Conservation (phyloP, 176 grass and related monocot species). For the Carex myosuroides region DNA sequence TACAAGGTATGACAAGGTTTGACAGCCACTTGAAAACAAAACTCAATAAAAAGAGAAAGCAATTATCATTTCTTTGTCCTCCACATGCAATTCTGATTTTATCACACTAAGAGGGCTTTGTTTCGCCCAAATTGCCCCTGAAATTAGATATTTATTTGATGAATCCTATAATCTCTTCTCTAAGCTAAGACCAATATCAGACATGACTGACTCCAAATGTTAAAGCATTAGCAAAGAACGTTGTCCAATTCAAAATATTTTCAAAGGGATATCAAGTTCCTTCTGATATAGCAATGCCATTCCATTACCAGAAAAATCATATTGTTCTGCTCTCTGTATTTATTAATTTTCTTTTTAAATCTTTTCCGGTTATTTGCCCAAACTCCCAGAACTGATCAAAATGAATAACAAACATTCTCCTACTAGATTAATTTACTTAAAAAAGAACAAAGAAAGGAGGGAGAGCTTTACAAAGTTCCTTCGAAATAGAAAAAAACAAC, state of each 20-base stretch:
- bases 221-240: neutral
- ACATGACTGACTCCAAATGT: neutral
- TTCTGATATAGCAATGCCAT: neutral
- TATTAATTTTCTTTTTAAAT: neutral
- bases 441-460: neutral
- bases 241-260: neutral
- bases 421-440: neutral
- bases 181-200: neutral
- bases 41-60: neutral
- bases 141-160: neutral
- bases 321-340: neutral
- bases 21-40: neutral
- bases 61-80: neutral
- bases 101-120: neutral
- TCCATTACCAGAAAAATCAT: neutral
- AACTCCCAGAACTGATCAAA: neutral
- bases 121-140: neutral
- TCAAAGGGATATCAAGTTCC: neutral
- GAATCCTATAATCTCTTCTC: neutral
- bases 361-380: neutral
- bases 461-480: neutral
- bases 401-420: neutral
- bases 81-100: neutral
- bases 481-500: neutral
- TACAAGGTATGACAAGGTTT: neutral